Evolutionary conservation across 306 rosid genomes (phyloP).

Genomic region (Alnus rubra): DNA sequence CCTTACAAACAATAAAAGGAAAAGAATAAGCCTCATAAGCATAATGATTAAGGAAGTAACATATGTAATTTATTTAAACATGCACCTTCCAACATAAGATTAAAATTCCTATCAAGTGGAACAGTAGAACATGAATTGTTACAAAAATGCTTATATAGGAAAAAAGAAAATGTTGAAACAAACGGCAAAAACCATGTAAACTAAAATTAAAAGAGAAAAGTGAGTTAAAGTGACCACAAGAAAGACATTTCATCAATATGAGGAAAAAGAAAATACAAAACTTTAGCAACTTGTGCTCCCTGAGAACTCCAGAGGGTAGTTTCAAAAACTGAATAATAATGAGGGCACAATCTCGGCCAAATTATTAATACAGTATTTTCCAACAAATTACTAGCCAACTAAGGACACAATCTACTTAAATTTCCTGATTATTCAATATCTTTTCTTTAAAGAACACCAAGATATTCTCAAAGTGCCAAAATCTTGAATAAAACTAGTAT

Average conservation of each 20-base stretch:
- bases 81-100: not conserved
- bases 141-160: not conserved
- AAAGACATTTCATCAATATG: not conserved
- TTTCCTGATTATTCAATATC: not conserved
- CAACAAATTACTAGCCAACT: not conserved
- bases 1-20: not conserved
- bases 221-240: not conserved
- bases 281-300: not conserved
- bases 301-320: not conserved
- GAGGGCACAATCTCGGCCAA: not conserved
- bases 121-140: not conserved
- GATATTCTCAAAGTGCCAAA: not conserved
- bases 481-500: not conserved
- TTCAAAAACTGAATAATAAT: not conserved
- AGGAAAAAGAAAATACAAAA: not conserved
- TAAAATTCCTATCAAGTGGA: not conserved
- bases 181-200: not conserved
- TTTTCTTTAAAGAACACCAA: not conserved
- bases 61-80: not conserved
- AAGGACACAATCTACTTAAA: not conserved
- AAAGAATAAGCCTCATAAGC: not conserved
- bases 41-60: not conserved
- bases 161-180: not conserved
- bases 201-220: not conserved
- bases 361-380: not conserved